phyloP scores from a whole-genome alignment of 306 rosid species.

The Herpetospermum pedunculosum region DNA sequence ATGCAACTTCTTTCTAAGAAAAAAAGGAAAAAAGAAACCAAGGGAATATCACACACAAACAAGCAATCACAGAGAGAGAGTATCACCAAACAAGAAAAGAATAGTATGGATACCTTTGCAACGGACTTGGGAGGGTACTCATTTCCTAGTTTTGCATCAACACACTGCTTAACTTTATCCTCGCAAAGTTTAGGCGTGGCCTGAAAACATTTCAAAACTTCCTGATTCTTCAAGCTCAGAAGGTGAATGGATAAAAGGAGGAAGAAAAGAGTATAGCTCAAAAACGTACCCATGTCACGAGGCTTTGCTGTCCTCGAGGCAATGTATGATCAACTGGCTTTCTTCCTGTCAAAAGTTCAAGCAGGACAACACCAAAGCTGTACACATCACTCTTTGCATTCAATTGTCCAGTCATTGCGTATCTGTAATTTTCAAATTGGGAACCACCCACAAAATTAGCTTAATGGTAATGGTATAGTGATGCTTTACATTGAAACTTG shows the following conservation, averaged over 20 bases:
- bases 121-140: slow-evolving; percentile 2
- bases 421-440: slow-evolving; percentile 25
- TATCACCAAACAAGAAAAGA: not conserved
- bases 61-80: not conserved
- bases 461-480: not conserved
- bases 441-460: not conserved
- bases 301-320: slow-evolving; percentile 89
- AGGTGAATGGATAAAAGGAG: not conserved
- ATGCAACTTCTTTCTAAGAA: not conserved
- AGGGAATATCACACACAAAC: not conserved
- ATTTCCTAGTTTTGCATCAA: slow-evolving; percentile 24
- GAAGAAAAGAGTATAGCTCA: not conserved
- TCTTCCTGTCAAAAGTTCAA: slow-evolving; percentile 85
- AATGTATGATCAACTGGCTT: slow-evolving; percentile 93
- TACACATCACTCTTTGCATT: slow-evolving; percentile 88
- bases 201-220: slow-evolving; percentile 28
- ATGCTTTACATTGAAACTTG: not conserved
- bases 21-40: not conserved
- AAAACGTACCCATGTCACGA: slow-evolving; percentile 76
- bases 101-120: slow-evolving; percentile 3
- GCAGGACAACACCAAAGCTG: slow-evolving; percentile 84
- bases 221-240: slow-evolving; percentile 17
- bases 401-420: slow-evolving; percentile 91
- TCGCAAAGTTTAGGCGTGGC: slow-evolving; percentile 95
- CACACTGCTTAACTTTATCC: slow-evolving; percentile 77